Base-by-base conservation (phyloP, 2,329 filamentous ascomycete species). In the Elsinoe batatas region DNA sequence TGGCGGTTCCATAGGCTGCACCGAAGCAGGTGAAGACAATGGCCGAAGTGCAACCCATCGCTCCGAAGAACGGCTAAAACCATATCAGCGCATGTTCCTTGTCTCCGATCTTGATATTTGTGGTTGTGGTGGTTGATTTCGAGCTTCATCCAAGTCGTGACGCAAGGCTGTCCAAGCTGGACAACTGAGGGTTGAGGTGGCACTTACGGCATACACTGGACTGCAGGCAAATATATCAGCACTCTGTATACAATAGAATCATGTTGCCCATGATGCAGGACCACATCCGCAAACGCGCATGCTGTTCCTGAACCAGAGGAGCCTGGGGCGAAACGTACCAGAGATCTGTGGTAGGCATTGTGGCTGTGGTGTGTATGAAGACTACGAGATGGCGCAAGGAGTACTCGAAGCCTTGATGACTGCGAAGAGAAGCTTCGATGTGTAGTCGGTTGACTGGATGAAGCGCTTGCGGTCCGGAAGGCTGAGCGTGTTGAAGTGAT, bases 151-250 rank as follows among this genome's bases (percentile, higher is more conserved):
- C 15, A 37, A 37, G n/a, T 35, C 18, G 44, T 42, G 46, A 44
- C 47, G 42, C 47, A 54, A 43, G 40, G 38, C 38, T 20, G 42
- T 12, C 13, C 11, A 36, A 22, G 20, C 15, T 12, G 32, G 15
- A 13, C 18, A 15, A 11, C 4, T 8, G 26, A 30, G 7, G n/a
- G 20, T 12, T 20, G 47, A 53, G 58, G 62, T 60, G 62, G 57
- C 68, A 95, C 91, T 89, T 83, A 97, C 93, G 82, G 93, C 89
- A 80, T 97, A 98, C 70, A 95, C 91, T 77, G 91, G 91, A 80
- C 91, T 98, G 67, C 61, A 70, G 51, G 57, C 57, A 60, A 62
- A 60, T 58, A 58, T 47, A 57, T 54, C 30, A 36, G 50, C 33
- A 50, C 13, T n/a, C n/a, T 46, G 7, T 18, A 44, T 22, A 6